Base-by-base conservation (phyloP, 2,329 filamentous ascomycete genomes). In the Pseudonectria foliicola region DNA sequence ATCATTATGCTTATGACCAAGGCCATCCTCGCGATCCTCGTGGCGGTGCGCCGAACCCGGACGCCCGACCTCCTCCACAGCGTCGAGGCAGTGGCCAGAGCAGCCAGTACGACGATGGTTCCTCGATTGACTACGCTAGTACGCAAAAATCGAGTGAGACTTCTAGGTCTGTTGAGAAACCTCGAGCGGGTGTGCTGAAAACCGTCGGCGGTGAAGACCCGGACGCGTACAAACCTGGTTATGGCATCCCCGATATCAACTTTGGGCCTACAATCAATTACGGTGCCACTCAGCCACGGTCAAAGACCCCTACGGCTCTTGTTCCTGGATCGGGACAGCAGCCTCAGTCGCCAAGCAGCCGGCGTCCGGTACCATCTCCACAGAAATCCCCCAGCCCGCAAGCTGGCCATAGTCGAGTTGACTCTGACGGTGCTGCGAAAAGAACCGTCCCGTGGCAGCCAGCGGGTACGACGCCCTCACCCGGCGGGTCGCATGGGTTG, bases 211-310 rank as follows among this genome's bases (percentile, higher is more conserved):
- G 67, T n/a, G 50, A 53, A 4, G 61, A 65, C 2, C 50, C 49
- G 7, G 49, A 50, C 25, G 43, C 35, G 27, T 39, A 37, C 27
- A 40, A 39, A 33, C 32, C 55, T 1, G 54, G 65, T 11, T 67
- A 74, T 15, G 70, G 77, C 37, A 78, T 94, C 40, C 85, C 86
- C 1, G 64, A 72, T 4, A 75, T 95, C 43, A 81, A 95, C 57
- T 95, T 95, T 61, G 90, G 90, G 0, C 86, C 82, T 6, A 95
- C 89, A 0, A 64, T 85, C 48, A 81, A 83, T 40, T 82, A 87
- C 38, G 62, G 55, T 24, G 63, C 61, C 10, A 29, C 55, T 13
- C 39, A 59, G 3, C 46, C 56, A 8, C 54, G 45, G 6, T 59
- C 44, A 38, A 63, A 60, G 40, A 50, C 52, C 0, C 54, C 42